A percentile compares a stretch with the other conserved stretches of the same genome.
phyloP scores from a whole-genome alignment of 2,329 filamentous ascomycete genomes.

The Ophiocordyceps unilateralis region DNA sequence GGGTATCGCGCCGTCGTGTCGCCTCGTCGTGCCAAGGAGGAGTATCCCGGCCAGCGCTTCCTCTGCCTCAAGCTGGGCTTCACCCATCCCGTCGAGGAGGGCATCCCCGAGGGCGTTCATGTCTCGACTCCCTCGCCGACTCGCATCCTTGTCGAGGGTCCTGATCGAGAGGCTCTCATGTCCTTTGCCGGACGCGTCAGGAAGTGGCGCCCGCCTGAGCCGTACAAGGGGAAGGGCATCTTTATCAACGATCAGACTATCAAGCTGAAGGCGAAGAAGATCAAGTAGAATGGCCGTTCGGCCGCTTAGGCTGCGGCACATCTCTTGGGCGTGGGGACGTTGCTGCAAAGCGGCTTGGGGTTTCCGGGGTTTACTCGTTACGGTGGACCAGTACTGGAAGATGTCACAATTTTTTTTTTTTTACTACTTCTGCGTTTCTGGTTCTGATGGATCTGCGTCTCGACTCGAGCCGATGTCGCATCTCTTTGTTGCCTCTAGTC shows the following conservation, averaged over 20 bases:
- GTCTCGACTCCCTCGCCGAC: slow-evolving; percentile 84
- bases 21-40: slow-evolving; percentile 51
- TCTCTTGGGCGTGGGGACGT: too few species aligned
- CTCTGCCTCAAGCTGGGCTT: slow-evolving; percentile 91
- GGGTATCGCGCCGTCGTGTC: slow-evolving; percentile 88
- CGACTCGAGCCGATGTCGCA: too few species aligned
- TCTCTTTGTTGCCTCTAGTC: too few species aligned
- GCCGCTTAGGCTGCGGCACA: slow-evolving; percentile 2
- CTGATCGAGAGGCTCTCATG: slow-evolving; percentile 73
- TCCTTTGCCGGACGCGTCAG: slow-evolving; percentile 81
- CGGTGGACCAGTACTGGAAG: too few species aligned
- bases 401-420: too few species aligned
- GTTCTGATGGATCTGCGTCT: too few species aligned
- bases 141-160: slow-evolving; percentile 74
- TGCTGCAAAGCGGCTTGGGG: too few species aligned
- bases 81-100: slow-evolving; percentile 86
- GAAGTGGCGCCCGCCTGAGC: slow-evolving; percentile 80
- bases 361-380: too few species aligned
- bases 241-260: slow-evolving; percentile 97
- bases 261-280: slow-evolving; percentile 95
- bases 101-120: slow-evolving; percentile 64
- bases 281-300: too few species aligned
- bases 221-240: slow-evolving; percentile 98
- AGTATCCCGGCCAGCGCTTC: slow-evolving; percentile 72
- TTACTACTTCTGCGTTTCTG: too few species aligned